Evolutionary conservation across 1,284 basidiomycete genomes (phyloP).

Genomic region (Malassezia globosa): DNA sequence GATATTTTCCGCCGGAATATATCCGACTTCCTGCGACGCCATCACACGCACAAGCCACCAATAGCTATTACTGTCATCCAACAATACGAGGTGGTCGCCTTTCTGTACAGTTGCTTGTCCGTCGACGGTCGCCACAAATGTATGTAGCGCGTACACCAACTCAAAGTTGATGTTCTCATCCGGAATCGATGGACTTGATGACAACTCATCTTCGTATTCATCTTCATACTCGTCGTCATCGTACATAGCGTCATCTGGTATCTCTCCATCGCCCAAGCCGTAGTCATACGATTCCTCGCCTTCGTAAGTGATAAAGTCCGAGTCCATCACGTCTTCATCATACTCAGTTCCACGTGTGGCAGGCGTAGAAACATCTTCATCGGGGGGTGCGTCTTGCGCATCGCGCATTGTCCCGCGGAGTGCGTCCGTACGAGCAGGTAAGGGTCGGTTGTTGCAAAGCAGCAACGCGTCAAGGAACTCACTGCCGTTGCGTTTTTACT

Average conservation of each 20-base stretch:
- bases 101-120: slow-evolving; percentile 47
- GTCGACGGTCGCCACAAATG: slow-evolving; percentile 45
- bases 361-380: too few relatives aligned
- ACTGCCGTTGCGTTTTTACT: too few relatives aligned
- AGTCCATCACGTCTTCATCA: not conserved
- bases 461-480: too few relatives aligned
- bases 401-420: too few relatives aligned
- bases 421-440: too few relatives aligned
- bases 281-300: slow-evolving; percentile 12
- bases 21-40: slow-evolving; percentile 76
- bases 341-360: not conserved
- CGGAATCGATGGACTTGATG: slow-evolving; percentile 44
- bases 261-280: slow-evolving; percentile 18
- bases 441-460: too few relatives aligned
- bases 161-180: slow-evolving; percentile 48
- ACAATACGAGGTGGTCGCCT: slow-evolving; percentile 44
- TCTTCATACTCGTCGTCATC: slow-evolving; percentile 36
- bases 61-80: slow-evolving; percentile 47
- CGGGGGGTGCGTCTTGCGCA: too few relatives aligned
- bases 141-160: slow-evolving; percentile 46
- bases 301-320: not conserved
- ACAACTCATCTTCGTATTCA: slow-evolving; percentile 42
- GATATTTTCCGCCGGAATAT: slow-evolving; percentile 98
- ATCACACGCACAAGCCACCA: slow-evolving; percentile 47
- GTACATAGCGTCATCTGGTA: slow-evolving; percentile 20